Conservation (phyloP, 768 basidiomycete species). For the Russula brevipes region DNA sequence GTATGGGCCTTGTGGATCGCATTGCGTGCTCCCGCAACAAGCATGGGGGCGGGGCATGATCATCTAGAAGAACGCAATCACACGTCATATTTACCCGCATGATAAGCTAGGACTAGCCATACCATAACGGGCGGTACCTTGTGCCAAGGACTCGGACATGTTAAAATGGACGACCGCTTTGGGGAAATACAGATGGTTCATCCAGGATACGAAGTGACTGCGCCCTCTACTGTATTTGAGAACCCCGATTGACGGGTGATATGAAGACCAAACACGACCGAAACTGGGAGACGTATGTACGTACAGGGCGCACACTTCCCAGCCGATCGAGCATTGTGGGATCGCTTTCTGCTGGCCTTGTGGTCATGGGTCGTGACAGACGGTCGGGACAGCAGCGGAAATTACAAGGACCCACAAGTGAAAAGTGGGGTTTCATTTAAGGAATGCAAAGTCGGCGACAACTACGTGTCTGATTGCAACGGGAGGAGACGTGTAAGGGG, state of each 20-base stretch:
- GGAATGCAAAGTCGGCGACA: not conserved
- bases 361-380: not conserved
- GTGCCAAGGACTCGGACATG: not conserved
- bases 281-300: not conserved
- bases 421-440: not conserved
- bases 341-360: not conserved
- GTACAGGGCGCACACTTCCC: not conserved
- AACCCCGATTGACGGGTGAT: not conserved
- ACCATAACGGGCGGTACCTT: slow-evolving; percentile 9
- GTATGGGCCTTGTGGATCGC: too few species aligned
- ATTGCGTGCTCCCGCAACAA: not conserved
- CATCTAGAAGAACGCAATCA: not conserved
- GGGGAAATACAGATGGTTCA: not conserved
- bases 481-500: too few species aligned
- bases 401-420: not conserved
- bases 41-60: not conserved
- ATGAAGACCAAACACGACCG: not conserved
- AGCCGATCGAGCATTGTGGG: not conserved
- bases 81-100: not conserved
- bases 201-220: not conserved
- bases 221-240: not conserved
- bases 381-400: not conserved
- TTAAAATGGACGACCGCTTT: too few species aligned
- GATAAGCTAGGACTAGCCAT: slow-evolving; percentile 1
- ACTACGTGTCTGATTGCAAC: not conserved